Evolutionary conservation across 2,329 filamentous ascomycete genomes (phyloP).

Genomic region (Scedosporium apiospermum): DNA sequence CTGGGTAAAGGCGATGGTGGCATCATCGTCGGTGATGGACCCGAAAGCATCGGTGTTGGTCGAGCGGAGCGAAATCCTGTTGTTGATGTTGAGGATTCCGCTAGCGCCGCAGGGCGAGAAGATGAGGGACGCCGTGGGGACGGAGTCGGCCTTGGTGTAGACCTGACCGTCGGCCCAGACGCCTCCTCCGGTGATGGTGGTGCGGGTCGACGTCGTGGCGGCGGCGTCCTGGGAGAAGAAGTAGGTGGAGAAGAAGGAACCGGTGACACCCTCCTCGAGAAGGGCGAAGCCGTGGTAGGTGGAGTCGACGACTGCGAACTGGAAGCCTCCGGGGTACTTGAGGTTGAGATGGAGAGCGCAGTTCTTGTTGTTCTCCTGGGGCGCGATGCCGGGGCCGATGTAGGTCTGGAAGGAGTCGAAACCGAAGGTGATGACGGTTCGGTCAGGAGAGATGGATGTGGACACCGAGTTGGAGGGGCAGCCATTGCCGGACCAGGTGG

Average conservation of each 20-base stretch:
- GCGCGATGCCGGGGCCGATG: constrained; percentile 29
- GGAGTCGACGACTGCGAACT: constrained; percentile 34
- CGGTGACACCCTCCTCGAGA: constrained; percentile 33
- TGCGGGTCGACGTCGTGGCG: constrained; percentile 33
- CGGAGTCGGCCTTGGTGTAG: constrained; percentile 34
- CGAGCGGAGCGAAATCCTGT: constrained; percentile 24
- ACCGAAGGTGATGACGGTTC: constrained; percentile 36
- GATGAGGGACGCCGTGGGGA: constrained; percentile 34
- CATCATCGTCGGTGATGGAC: constrained; percentile 27
- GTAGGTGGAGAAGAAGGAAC: constrained; percentile 35
- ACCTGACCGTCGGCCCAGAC: constrained; percentile 32
- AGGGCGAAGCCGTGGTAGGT: constrained; percentile 40
- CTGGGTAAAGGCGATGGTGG: constrained; percentile 28
- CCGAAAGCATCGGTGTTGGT: constrained; percentile 21
- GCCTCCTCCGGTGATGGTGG: constrained; percentile 31
- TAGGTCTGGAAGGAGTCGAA: constrained; percentile 38
- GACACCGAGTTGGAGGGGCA: constrained; percentile 34
- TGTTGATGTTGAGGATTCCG: constrained; percentile 33
- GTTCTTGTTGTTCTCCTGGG: constrained; percentile 32
- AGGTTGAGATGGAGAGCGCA: constrained; percentile 37
- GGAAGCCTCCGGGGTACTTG: constrained; percentile 36
- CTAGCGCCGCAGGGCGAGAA: constrained; percentile 34
- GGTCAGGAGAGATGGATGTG: constrained; percentile 30
- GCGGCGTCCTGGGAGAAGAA: constrained; percentile 36
- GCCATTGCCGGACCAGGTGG: constrained; percentile 32